Percentiles rank a stretch among this genome's conserved stretches.
Conservation (phyloP, 352 stramenopile genomes). For the Phytophthora citrophthora region DNA sequence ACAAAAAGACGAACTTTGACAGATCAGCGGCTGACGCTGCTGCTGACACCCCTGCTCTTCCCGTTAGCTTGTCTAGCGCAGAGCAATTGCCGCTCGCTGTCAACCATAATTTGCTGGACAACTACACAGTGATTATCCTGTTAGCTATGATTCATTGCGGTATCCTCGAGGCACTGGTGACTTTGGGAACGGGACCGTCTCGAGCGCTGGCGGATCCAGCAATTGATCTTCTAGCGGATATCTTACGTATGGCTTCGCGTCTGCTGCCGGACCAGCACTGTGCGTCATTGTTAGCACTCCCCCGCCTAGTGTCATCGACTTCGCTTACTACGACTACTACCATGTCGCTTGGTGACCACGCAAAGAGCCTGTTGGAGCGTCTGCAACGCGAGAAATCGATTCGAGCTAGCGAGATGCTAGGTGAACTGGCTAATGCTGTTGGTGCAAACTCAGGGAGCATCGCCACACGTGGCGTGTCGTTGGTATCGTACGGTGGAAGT, state of each 20-base stretch:
- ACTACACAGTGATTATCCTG: slow-evolving; percentile 89
- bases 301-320: slow-evolving; percentile 80
- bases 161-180: slow-evolving; percentile 83
- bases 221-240: slow-evolving; percentile 83
- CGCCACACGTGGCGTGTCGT: slow-evolving; percentile 66
- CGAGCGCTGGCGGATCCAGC: slow-evolving; percentile 82
- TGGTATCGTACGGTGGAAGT: slow-evolving; percentile 83
- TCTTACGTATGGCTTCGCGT: slow-evolving; percentile 83
- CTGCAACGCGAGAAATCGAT: slow-evolving; percentile 88
- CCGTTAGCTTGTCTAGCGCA: slow-evolving; percentile 72
- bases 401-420: slow-evolving; percentile 84
- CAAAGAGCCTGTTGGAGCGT: slow-evolving; percentile 75
- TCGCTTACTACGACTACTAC: slow-evolving; percentile 78
- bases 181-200: slow-evolving; percentile 76
- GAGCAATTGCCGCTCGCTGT: slow-evolving; percentile 66
- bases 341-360: slow-evolving; percentile 71
- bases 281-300: slow-evolving; percentile 75
- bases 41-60: slow-evolving; percentile 60
- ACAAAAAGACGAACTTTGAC: slow-evolving; percentile 87
- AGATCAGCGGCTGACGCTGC: slow-evolving; percentile 48
- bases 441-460: slow-evolving; percentile 78
- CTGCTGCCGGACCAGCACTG: slow-evolving; percentile 89
- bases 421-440: slow-evolving; percentile 80
- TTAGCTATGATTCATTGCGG: slow-evolving; percentile 88
- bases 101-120: slow-evolving; percentile 87